These are phyloP conservation scores for Cryptosporidium felis DNA, from an alignment of 169 alveolate genomes.

Conservation along the genomic window DNA sequence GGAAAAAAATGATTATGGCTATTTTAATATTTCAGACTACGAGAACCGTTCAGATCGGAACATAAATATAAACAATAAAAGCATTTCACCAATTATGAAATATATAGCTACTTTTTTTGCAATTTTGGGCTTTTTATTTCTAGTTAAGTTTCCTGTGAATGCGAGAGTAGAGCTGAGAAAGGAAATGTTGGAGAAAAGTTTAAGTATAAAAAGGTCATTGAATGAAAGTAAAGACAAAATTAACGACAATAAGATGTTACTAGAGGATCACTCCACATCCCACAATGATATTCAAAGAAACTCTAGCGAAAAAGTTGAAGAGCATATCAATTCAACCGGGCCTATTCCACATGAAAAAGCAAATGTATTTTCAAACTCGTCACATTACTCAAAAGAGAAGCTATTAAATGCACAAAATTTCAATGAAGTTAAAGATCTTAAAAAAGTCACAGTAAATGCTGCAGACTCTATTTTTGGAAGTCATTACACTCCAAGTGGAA, in stretches of 20 bases:
- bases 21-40: background rate
- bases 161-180: constrained; percentile 23
- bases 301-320: too few species aligned
- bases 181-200: constrained; percentile 3
- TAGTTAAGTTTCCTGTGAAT: constrained; percentile 12
- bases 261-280: too few species aligned
- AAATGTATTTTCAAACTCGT: too few species aligned
- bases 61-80: background rate
- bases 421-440: too few species aligned
- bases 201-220: background rate
- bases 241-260: too few species aligned
- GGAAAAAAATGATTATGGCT: background rate
- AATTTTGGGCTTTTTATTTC: background rate
- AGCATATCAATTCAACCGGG: too few species aligned
- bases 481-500: constrained; percentile 15
- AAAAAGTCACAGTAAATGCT: background rate
- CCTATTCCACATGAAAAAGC: too few species aligned
- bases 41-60: background rate
- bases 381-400: too few species aligned
- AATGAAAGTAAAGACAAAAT: too few species aligned
- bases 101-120: background rate
- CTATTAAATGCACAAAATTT: too few species aligned
- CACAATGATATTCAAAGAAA: too few species aligned
- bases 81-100: background rate
- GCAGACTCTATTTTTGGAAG: constrained; percentile 37